A percentile compares a stretch with the other conserved stretches of the same genome.
Conservation (phyloP, 2,329 filamentous ascomycete genomes). For the Blastomyces parvus region DNA sequence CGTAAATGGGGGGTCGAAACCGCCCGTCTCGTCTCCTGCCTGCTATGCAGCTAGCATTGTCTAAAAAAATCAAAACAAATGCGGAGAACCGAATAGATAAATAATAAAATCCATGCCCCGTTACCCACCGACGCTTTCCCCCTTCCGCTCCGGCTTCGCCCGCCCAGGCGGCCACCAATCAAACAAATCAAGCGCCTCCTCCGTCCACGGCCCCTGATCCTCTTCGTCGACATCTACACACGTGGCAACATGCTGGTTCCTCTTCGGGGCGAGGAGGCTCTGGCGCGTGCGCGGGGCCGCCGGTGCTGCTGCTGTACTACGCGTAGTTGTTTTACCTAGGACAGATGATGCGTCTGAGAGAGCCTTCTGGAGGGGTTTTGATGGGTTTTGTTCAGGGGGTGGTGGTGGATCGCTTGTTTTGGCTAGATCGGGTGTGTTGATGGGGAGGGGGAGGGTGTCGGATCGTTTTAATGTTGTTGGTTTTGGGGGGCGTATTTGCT, state of each 20-base stretch:
- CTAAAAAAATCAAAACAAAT: background rate
- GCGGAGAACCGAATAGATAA: background rate
- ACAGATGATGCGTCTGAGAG: slow-evolving; percentile 29
- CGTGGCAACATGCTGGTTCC: slow-evolving; percentile 6
- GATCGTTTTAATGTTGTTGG: slow-evolving; percentile 4
- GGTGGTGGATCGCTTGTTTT: background rate
- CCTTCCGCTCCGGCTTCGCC: slow-evolving; percentile 22
- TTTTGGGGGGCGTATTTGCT: background rate
- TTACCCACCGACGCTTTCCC: background rate
- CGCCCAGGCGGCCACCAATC: slow-evolving; percentile 36
- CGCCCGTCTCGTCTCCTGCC: too few species aligned
- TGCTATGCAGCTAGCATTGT: background rate
- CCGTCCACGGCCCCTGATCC: slow-evolving; percentile 35
- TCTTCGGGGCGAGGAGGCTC: slow-evolving; percentile 5
- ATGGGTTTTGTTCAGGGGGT: background rate
- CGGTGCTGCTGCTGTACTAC: slow-evolving; percentile 6
- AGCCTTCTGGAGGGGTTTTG: slow-evolving; percentile 25
- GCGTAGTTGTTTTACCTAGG: slow-evolving; percentile 4
- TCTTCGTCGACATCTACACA: slow-evolving; percentile 15
- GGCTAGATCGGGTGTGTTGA: background rate
- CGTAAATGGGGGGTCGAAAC: too few species aligned
- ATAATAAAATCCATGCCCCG: background rate
- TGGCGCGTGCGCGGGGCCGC: slow-evolving; percentile 1
- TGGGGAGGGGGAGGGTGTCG: background rate
- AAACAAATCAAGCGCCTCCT: slow-evolving; percentile 35